Evolutionary conservation across 208 protist species (phyloP), one percentile per base, ranked within the genome.

Genomic region (Wallacemonas sp.): DNA sequence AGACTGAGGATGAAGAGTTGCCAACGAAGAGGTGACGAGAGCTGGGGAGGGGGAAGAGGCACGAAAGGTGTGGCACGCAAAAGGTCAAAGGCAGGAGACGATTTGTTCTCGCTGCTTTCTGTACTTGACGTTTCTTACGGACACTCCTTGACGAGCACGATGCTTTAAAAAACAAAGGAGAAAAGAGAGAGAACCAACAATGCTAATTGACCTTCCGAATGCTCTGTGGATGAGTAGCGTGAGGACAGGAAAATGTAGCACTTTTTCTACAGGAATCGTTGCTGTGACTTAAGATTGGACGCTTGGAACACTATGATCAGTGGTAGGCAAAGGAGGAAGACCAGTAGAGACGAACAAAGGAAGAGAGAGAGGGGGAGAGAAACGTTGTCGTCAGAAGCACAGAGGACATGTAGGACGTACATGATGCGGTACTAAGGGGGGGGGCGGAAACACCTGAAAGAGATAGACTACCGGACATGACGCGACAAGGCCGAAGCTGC

Each of bases 171-270:
- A 57, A 37, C 5, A 57, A 5, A 57, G n/a, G 30, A 57, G 30
- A 37, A 30, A 34, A 30, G 50, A 30, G 17, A 42, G 17, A 42
- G 17, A 42, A 17, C 13, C 12, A n/a, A 17, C 37, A n/a, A 46
- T 12, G 55, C 55, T 46, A 46, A 19, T 5, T 15, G 13, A 46
- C 38, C 39, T 48, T 34, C 39, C 39, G 12, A 48, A 62, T 48
- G 55, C 55, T 57, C 50, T 57, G 50, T 57, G 33, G 8, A 39
- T 21, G 8, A 57, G 50, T 57, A 57, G 50, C 50, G 50, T 39
- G 0, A 8, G 50, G 50, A 57, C 6, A 57, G 30, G 50, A 32
- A 4, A 57, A 17, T 38, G 6, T 41, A 38, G 50, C 50, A n/a
- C 15, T 21, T n/a, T 41, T 33, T 57, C 32, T 57, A 57, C 50